Base-by-base conservation (phyloP, 1,284 basidiomycete genomes). In the Naganishia liquefaciens region DNA sequence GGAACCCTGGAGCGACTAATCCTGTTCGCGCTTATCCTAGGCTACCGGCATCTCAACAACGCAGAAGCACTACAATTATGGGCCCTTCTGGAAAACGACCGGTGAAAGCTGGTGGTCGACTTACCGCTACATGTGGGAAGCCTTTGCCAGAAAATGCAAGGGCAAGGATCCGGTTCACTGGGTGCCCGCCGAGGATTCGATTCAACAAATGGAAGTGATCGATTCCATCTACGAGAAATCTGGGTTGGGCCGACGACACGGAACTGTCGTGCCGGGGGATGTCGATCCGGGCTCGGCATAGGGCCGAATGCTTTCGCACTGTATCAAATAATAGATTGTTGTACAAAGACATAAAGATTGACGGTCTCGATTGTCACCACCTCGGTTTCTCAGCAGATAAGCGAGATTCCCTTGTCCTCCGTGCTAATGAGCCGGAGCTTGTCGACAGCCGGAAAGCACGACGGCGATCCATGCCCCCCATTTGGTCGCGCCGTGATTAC, bases 191-290 rank as follows among this genome's bases (percentile, higher is more conserved):
- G 68, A 71, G 49, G 70, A 70, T 47, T 68, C 66, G 15, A 70
- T 71, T 42, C 69, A 70, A 46, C 68, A 71, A 47, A 72, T 72
- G 71, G 58, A 70, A 65, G 64, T 68, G 15, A 68, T 72, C 42
- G 71, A 72, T 55, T 62, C 65, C 17, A 65, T 72, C 50, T 72
- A 72, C 40, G 65, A 65, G 28, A 70, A 69, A 64, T 67, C 70
- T 0, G 71, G 71, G 7, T 54, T 72, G 49, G 51, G 51, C 2
- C 43, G 55, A 37, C 42, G 55, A 25, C 27, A 43, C 23, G 55
- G 55, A 3, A 33, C 55, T 17, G 55, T 58, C 23, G 43, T 46
- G 5, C 55, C 55, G 33, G 33, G 33, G 9, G 33, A 37, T 37
- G 33, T 21, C n/a, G 30, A 27, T 10, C 28, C 23, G n/a, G 17